These are phyloP conservation scores for Apiotrichum akiyoshidainum DNA, from an alignment of 1,284 basidiomycete species.

Conservation along the genomic window DNA sequence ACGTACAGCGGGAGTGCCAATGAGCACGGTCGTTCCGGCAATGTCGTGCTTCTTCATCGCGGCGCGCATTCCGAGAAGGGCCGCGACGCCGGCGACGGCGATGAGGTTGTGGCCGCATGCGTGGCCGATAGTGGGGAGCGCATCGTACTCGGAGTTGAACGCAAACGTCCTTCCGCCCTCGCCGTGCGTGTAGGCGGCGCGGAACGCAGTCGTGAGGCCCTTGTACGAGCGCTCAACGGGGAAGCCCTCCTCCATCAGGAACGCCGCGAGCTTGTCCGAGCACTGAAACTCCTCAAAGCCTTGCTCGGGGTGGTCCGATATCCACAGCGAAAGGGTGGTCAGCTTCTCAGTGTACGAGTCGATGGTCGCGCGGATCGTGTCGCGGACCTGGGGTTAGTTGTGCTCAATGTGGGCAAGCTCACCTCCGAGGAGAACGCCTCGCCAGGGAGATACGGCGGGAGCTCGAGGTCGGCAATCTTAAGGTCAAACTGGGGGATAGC, in stretches of 20 bases:
- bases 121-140: slow-evolving; percentile 21
- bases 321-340: slow-evolving; percentile 23
- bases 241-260: slow-evolving; percentile 60
- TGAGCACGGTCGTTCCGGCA: slow-evolving; percentile 67
- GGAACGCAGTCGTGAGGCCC: slow-evolving; percentile 50
- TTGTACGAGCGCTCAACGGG: slow-evolving; percentile 60
- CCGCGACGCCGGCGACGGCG: slow-evolving; percentile 44
- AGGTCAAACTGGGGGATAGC: background rate
- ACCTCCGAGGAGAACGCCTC: background rate
- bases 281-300: slow-evolving; percentile 50
- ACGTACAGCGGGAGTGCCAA: slow-evolving; percentile 71
- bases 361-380: slow-evolving; percentile 12
- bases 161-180: slow-evolving; percentile 23
- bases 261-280: slow-evolving; percentile 58
- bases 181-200: slow-evolving; percentile 21
- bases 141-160: slow-evolving; percentile 33
- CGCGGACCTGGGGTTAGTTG: slow-evolving; percentile 9
- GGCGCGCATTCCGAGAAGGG: slow-evolving; percentile 35
- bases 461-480: background rate
- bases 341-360: slow-evolving; percentile 14
- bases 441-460: background rate
- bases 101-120: slow-evolving; percentile 61
- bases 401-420: background rate
- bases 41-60: slow-evolving; percentile 54
- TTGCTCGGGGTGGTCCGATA: slow-evolving; percentile 31